These are phyloP conservation scores for Balansia obtecta DNA, from an alignment of 2,329 filamentous ascomycete species.

Conservation along the genomic window DNA sequence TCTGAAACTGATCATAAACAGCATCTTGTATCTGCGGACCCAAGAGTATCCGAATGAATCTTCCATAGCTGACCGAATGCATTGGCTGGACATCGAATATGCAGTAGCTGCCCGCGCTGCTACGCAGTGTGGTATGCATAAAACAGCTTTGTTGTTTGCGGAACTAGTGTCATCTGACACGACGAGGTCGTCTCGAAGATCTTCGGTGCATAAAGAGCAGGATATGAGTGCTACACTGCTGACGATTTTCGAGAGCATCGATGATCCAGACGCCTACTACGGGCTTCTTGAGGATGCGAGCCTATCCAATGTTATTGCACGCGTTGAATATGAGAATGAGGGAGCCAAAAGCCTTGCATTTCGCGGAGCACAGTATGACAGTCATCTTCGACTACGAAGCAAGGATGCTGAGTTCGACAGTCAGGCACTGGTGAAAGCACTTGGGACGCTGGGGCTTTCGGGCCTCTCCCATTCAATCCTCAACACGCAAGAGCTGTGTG, in stretches of 20 bases:
- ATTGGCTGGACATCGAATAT: constrained; percentile 81
- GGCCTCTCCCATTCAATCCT: constrained; percentile 75
- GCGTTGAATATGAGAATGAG: constrained; percentile 81
- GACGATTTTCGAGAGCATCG: constrained; percentile 78
- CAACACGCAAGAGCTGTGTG: constrained; percentile 50
- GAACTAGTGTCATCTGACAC: constrained; percentile 56
- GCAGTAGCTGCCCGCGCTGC: constrained; percentile 58
- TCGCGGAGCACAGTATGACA: constrained; percentile 82
- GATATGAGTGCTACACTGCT: constrained; percentile 59
- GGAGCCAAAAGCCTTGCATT: constrained; percentile 82
- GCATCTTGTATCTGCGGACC: constrained; percentile 77
- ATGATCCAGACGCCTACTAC: constrained; percentile 94
- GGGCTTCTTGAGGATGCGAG: constrained; percentile 71
- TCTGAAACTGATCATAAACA: constrained; percentile 60
- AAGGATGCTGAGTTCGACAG: constrained; percentile 45
- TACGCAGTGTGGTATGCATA: constrained; percentile 69
- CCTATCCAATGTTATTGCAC: constrained; percentile 63
- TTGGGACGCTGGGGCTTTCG: constrained; percentile 71
- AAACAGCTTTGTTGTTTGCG: constrained; percentile 71
- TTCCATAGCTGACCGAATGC: constrained; percentile 64
- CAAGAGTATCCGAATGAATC: constrained; percentile 62
- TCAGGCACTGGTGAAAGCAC: constrained; percentile 59
- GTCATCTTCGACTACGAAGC: constrained; percentile 55
- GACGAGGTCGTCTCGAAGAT: constrained; percentile 49
- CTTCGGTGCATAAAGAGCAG: constrained; percentile 42